Evolutionary conservation across 2,329 filamentous ascomycete species (phyloP).

Genomic region (Cladophialophora yegresii): DNA sequence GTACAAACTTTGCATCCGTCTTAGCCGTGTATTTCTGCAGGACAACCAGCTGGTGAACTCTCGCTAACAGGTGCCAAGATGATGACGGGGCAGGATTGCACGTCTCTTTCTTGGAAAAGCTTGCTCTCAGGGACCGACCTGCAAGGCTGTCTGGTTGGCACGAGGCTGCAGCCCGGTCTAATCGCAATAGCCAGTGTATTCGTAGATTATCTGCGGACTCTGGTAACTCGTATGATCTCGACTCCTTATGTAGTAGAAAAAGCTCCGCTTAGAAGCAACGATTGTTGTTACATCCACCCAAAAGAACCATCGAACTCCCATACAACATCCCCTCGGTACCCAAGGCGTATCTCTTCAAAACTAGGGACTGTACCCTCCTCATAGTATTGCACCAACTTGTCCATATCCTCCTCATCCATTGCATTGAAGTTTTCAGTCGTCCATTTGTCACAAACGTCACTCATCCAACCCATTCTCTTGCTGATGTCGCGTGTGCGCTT

Average conservation of each 20-base stretch:
- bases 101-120: background rate
- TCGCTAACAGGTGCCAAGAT: background rate
- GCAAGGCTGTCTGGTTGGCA: background rate
- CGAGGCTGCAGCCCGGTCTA: background rate
- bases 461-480: slow-evolving; percentile 67
- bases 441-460: slow-evolving; percentile 83
- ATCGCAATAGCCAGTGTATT: background rate
- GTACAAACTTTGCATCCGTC: background rate
- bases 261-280: background rate
- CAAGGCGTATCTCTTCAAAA: slow-evolving; percentile 42
- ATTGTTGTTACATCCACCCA: slow-evolving; percentile 32
- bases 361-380: slow-evolving; percentile 44
- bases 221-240: background rate
- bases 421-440: slow-evolving; percentile 79
- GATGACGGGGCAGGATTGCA: background rate
- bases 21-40: background rate
- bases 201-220: background rate
- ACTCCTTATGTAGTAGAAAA: background rate
- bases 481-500: slow-evolving; percentile 39
- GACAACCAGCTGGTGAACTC: background rate
- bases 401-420: slow-evolving; percentile 83
- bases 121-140: background rate
- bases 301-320: slow-evolving; percentile 38
- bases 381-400: slow-evolving; percentile 76
- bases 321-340: slow-evolving; percentile 26